A percentile compares a stretch with the other conserved stretches of the same genome.
Conservation (phyloP, 768 basidiomycete species). For the Dentipellis sp. region DNA sequence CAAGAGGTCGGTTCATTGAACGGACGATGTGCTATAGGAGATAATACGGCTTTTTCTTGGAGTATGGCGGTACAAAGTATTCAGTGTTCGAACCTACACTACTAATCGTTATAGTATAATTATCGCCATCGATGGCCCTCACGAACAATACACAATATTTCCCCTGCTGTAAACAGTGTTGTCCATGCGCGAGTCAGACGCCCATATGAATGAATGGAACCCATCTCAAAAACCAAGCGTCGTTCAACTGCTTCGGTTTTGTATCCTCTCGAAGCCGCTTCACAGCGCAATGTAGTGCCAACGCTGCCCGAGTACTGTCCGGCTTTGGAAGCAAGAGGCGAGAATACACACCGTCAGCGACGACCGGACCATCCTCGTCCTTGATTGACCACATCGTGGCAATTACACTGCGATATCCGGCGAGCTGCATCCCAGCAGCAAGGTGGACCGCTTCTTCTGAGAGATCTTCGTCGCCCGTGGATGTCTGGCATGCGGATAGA, state of each 20-base stretch:
- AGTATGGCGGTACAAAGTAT: too few relatives aligned
- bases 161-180: too few relatives aligned
- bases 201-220: background rate
- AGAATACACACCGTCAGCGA: conserved; percentile 3
- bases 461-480: conserved; percentile 11
- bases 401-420: conserved; percentile 7
- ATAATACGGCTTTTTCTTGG: too few relatives aligned
- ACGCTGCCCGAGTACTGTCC: background rate
- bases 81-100: too few relatives aligned
- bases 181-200: background rate
- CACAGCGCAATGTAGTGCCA: background rate
- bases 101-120: too few relatives aligned
- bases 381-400: conserved; percentile 7
- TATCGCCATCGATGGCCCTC: too few relatives aligned
- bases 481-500: conserved; percentile 18
- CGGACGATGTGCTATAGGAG: too few relatives aligned
- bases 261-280: background rate
- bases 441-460: conserved; percentile 18
- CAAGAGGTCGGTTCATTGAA: too few relatives aligned
- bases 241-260: background rate
- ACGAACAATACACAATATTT: too few relatives aligned
- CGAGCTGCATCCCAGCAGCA: conserved; percentile 17
- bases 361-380: conserved; percentile 3
- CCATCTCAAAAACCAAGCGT: background rate
- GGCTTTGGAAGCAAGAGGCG: background rate